Evolutionary conservation across 306 rosid species (phyloP).

Genomic region (Elaeagnus macrophylla): DNA sequence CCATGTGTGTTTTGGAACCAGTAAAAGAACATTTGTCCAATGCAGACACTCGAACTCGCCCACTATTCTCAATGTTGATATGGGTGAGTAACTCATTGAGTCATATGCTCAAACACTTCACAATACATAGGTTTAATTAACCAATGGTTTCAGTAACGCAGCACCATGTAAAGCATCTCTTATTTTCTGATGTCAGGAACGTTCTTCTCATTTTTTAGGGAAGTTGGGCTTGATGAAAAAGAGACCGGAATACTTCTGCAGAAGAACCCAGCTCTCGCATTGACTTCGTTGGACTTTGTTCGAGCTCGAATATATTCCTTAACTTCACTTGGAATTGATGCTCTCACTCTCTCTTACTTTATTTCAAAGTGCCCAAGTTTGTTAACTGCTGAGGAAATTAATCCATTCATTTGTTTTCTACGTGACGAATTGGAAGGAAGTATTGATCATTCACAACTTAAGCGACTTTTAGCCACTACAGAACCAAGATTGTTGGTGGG

Average conservation of each 20-base stretch:
- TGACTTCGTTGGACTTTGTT: constrained; percentile 25
- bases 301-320: constrained; percentile 37
- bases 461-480: constrained; percentile 25
- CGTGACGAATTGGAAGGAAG: constrained; percentile 36
- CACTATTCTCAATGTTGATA: neutral
- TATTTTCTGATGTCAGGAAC: constrained; percentile 28
- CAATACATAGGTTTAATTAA: neutral
- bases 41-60: constrained; percentile 21
- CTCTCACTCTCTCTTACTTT: constrained; percentile 26
- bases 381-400: constrained; percentile 40
- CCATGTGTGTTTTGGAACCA: constrained; percentile 16
- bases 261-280: constrained; percentile 31
- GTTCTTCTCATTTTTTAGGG: constrained; percentile 37
- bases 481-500: constrained; percentile 32
- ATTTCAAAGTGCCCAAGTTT: constrained; percentile 31
- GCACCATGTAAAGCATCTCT: neutral
- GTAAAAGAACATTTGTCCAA: constrained; percentile 10
- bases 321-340: constrained; percentile 39
- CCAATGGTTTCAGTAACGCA: neutral
- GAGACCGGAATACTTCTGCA: constrained; percentile 29
- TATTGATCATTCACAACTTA: constrained; percentile 36
- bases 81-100: constrained; percentile 37
- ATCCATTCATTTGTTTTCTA: constrained; percentile 36
- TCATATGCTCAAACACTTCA: constrained; percentile 37
- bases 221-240: constrained; percentile 34